Evolutionary conservation across 495 filamentous ascomycete genomes (phyloP).

Genomic region (Xylaria curta): DNA sequence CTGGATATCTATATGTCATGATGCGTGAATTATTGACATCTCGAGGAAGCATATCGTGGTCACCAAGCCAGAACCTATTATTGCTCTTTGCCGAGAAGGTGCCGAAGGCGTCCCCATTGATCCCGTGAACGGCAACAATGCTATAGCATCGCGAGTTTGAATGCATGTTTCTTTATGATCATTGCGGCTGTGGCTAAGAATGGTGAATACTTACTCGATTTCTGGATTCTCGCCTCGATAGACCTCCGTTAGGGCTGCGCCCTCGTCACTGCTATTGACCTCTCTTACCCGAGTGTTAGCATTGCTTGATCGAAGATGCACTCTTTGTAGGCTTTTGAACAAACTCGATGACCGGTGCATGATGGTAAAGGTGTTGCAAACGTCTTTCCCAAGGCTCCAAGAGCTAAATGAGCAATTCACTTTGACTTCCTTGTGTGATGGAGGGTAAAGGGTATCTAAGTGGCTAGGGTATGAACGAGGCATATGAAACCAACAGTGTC

Average conservation of each 20-base stretch:
- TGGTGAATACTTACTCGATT: conserved; percentile 17
- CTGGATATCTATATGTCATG: conserved; percentile 20
- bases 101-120: conserved; percentile 39
- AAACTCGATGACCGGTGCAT: conserved; percentile 22
- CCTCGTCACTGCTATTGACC: not conserved
- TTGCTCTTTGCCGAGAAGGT: conserved; percentile 27
- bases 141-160: conserved; percentile 23
- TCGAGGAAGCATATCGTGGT: conserved; percentile 11
- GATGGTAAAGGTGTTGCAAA: not conserved
- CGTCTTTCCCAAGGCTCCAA: not conserved
- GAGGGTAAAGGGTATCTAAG: not conserved
- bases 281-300: not conserved
- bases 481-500: not conserved
- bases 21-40: conserved; percentile 20
- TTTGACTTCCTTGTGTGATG: not conserved
- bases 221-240: conserved; percentile 21
- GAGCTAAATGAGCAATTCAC: not conserved
- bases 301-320: conserved; percentile 6
- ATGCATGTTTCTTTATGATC: not conserved
- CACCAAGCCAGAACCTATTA: conserved; percentile 23
- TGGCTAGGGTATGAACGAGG: not conserved
- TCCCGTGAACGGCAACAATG: conserved; percentile 48
- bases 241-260: conserved; percentile 4
- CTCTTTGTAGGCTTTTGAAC: conserved; percentile 11
- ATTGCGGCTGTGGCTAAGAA: not conserved